Evolutionary conservation across 352 stramenopile genomes (phyloP), one percentile per base, ranked within the genome.

Genomic region (Phytopythium mirpurense): DNA sequence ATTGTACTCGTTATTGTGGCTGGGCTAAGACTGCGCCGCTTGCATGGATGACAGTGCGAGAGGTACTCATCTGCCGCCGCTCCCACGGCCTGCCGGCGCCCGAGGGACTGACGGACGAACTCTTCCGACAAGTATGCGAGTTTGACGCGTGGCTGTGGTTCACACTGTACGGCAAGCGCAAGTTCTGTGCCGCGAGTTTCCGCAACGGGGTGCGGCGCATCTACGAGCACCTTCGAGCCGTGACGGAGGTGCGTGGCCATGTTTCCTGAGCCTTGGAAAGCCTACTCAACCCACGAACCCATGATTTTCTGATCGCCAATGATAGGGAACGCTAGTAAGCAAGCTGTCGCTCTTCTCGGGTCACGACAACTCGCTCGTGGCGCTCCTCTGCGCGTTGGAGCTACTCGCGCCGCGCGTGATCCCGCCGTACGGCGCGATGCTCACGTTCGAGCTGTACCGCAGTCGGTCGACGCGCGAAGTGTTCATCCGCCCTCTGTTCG

Each of bases 311-410:
- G n/a, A 36, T n/a, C 24, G 18, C 18, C 16, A 10, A 19, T 19
- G 5, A 27, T 18, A 52, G 45, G 45, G 18, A 15, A 27, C 7
- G 18, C 19, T 52, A 32, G 49, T 48, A 8, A 71, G 79, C 65
- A 86, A 78, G 46, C 34, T 93, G 37, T 86, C 83, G 40, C 63
- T 93, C 1, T 86, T 90, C 64, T 93, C 83, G 0, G 78, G 72
- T 0, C 83, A 93, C 60, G 79, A 93, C 60, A 90, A 90, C 62
- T 88, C 83, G 51, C 63, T 93, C 16, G 78, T 93, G 27, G 79
- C 79, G 41, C 59, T 90, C 21, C 62, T 84, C 24, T 76, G 72
- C 32, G 83, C 83, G 52, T 62, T 93, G 49, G 60, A 86, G 56
- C 51, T 93, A 29, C 56, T 86, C 35, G 55, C 78, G 43, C 64